These are phyloP conservation scores for Viola odorata DNA, from an alignment of 345 rosid species.

Conservation along the genomic window DNA sequence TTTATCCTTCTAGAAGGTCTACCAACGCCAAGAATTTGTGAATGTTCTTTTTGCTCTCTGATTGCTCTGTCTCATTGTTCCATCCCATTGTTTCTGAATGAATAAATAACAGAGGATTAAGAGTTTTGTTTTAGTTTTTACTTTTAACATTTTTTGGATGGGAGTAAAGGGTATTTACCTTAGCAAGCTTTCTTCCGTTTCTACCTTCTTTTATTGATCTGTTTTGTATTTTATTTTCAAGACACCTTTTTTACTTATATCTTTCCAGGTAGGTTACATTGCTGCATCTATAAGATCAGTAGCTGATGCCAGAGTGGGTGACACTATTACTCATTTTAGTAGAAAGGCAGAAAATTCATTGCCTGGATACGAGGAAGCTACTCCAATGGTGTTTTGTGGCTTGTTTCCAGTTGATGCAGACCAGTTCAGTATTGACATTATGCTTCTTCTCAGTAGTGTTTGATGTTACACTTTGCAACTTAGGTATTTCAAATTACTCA, in stretches of 20 bases:
- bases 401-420: constrained; percentile 97
- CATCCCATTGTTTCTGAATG: too few relatives aligned
- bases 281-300: constrained; percentile 94
- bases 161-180: too few relatives aligned
- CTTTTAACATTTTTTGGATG: too few relatives aligned
- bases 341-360: constrained; percentile 73
- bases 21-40: too few relatives aligned
- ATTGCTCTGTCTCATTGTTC: too few relatives aligned
- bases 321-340: constrained; percentile 61
- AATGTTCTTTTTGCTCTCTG: too few relatives aligned
- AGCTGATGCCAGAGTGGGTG: constrained; percentile 99
- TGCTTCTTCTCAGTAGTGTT: constrained; percentile 14
- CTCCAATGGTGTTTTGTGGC: constrained; percentile 99
- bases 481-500: constrained; percentile 12
- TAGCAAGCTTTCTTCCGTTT: too few relatives aligned
- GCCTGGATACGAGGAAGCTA: constrained; percentile 96
- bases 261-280: constrained; percentile 80
- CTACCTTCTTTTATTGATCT: too few relatives aligned
- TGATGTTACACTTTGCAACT: neutral
- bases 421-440: constrained; percentile 82
- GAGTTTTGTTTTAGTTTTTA: too few relatives aligned
- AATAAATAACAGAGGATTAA: too few relatives aligned
- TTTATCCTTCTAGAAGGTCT: too few relatives aligned
- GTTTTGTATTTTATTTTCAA: too few relatives aligned
- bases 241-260: neutral